Base-by-base conservation (phyloP, 805 yeast species). In the Starmerella khaoyaiensis region DNA sequence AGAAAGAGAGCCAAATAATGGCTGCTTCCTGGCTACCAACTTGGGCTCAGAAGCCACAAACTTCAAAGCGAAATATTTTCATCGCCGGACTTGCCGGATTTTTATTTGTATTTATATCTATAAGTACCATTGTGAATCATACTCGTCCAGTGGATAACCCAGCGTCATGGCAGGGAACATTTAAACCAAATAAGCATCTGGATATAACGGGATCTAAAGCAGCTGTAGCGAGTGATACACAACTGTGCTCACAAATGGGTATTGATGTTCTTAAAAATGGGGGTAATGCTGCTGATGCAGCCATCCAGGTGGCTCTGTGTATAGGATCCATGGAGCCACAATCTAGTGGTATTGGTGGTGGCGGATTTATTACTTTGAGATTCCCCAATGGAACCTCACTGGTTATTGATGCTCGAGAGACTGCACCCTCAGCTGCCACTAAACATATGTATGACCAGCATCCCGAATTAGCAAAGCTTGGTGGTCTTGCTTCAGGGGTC, bases 251-350 rank as follows among this genome's bases (percentile, higher is more conserved):
- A 1, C 50, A 62, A 14, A 54, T 78, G 65, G 90, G 83, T 6
- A 65, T 64, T 4, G 59, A 65, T 5, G 71, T 79, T 14, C 56
- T 79, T 21, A 50, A 57, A 36, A 46, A 50, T 17, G 63, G 65
- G 6, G 93, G 95, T 0, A 76, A 73, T 50, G 95, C 96, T 2
- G 95, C 94, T 0, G 98, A 87, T 55, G 94, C 95, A 0, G 81
- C 94, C 0, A 77, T 87, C 2, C 78, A 94, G 0, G 79, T 81
- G 10, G 82, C 93, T 0, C 63, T 87, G 21, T 87, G 98, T 53
- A 73, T 87, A 22, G 97, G 97, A 2, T 67, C 80, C 37, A 60
- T 82, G 17, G 80, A 81, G 53, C 75, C 83, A 45, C 82, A 78
- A 61, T 76, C 77, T 40, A 76, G 93, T 1, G 94, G 96, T 0